Base-by-base conservation (phyloP, 352 stramenopile species). In the Phytophthora hybrid region DNA sequence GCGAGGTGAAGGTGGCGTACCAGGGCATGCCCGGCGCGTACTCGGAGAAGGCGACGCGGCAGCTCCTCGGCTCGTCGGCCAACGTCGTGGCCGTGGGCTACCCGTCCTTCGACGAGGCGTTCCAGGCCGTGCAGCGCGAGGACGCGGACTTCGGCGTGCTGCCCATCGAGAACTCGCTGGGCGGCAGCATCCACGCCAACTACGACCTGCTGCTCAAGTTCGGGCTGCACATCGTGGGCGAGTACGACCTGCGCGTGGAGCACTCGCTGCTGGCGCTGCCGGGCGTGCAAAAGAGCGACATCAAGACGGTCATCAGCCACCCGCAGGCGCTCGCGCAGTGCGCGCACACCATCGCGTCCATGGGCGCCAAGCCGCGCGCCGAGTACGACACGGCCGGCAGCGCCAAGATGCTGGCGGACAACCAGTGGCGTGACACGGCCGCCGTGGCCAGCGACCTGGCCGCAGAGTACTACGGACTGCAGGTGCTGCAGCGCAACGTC, bases 321-420 rank as follows among this genome's bases (percentile, higher is more conserved):
- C 94, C 96, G 31, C 97, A 99, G 78, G 97, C 97, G 19, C 85
- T 99, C 62, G 97, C 97, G 58, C 97, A 99, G 81, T 99, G 96
- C 79, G 92, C 98, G 59, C 92, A 98, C 80, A 99, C 98, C 67
- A 93, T 99, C 53, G 82, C 93, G 31, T 81, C 84, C 41, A 86
- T 98, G 68, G 91, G 92, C 5, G 84, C 82, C 13, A 77, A 95
- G 55, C 82, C 82, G 13, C 91, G 93, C 1, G 83, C 92, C 4
- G 97, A 97, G 71, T 99, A 99, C 81, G 97, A 99, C 83, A 99
- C 97, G 19, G 97, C 97, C 5, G 97, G 97, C 46, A 98, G 89
- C 71, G 97, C 97, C 73, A 99, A 99, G 84, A 98, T 99, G 90
- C 97, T 99, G 64, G 84, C 87, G 6, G 92, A 98, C 65, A 82